Evolutionary conservation across 2,329 filamentous ascomycete species (phyloP), one percentile per base, ranked within the genome.

Genomic region (Coniochaeta hoffmannii): DNA sequence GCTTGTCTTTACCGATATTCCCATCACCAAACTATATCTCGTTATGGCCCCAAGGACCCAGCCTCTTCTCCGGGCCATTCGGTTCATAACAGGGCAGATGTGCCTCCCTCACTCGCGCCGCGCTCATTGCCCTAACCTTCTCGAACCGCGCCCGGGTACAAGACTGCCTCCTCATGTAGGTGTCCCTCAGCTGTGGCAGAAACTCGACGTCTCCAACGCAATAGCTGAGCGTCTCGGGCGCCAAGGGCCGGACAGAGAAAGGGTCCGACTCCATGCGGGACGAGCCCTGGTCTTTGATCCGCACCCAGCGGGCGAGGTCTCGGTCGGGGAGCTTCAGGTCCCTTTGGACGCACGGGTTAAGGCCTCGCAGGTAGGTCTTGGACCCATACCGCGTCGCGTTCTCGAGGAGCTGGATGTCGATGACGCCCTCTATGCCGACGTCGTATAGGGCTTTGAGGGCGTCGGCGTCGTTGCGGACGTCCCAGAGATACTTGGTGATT

Each of bases 331-430:
- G 22, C 31, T 53, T 46, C 12, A 58, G 31, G 17, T 55, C 50
- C 28, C 28, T 26, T 14, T 53, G 15, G 32, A 58, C 52, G 34
- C 26, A 30, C 9, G 12, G 19, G 14, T 55, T 50, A 12, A 57
- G 53, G 9, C 55, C 51, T 1, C 36, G 31, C 14, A 57, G 49
- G 28, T 54, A 56, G n/a, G n/a, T 59, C 55, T 55, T 59, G 41
- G 52, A 41, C 35, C 35, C 50, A 30, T 14, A 17, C 1, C 66
- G 62, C 2, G 62, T 61, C 0, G 73, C 79, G 3, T 76, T 60
- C 62, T 85, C 79, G 73, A 85, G 78, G 0, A 85, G 68, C 61
- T 86, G 80, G 0, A 85, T 54, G 59, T 85, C 80, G 2, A 74
- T 58, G 10, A 83, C 62, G 0, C 77, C 74, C 0, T 59, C 56